Evolutionary conservation across 352 stramenopile species (phyloP).

Genomic region (Thraustochytrium sp.): DNA sequence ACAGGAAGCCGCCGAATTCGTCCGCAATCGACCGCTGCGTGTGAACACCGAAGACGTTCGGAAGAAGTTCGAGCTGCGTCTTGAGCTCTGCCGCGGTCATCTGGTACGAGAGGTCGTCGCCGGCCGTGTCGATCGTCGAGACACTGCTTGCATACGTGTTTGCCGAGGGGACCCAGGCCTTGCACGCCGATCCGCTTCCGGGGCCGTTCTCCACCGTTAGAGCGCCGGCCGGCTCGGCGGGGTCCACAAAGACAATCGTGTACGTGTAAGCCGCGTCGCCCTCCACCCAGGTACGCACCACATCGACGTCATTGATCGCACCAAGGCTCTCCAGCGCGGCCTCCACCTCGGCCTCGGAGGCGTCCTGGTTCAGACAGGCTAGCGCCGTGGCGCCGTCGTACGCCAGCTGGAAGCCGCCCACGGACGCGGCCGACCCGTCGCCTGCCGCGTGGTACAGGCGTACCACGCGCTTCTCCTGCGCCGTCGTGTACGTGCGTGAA

Average conservation of each 20-base stretch:
- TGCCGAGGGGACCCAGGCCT: neutral
- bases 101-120: neutral
- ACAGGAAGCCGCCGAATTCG: conserved; percentile 59
- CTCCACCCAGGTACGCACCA: conserved; percentile 62
- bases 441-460: neutral
- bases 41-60: neutral
- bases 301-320: conserved; percentile 60
- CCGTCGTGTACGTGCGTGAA: neutral
- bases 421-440: neutral
- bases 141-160: neutral
- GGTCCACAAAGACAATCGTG: conserved; percentile 29
- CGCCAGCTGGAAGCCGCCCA: neutral
- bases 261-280: conserved; percentile 40
- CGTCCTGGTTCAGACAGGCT: conserved; percentile 4
- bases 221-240: neutral
- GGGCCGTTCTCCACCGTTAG: conserved; percentile 11
- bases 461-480: conserved; percentile 2
- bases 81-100: conserved; percentile 34
- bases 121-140: neutral
- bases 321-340: conserved; percentile 70
- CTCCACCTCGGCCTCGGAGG: conserved; percentile 51
- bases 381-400: neutral
- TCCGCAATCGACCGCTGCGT: conserved; percentile 41
- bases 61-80: conserved; percentile 26
- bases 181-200: neutral